These are phyloP conservation scores for Pichia sporocuriosa DNA, from an alignment of 805 yeast genomes.

Conservation along the genomic window DNA sequence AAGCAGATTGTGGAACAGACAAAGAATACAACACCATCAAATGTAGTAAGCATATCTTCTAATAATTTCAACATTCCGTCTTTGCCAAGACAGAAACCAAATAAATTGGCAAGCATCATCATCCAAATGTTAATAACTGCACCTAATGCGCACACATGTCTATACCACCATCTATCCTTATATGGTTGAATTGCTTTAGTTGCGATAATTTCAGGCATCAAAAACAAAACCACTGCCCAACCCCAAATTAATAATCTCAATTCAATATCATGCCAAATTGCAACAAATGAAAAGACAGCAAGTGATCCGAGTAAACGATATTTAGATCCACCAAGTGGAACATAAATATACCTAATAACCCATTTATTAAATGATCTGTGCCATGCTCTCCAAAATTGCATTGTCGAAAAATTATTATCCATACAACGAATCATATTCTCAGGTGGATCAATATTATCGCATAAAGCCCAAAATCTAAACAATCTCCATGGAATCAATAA, in stretches of 20 bases:
- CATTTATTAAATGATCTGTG: conserved; percentile 90
- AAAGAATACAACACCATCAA: conserved; percentile 59
- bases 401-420: conserved; percentile 86
- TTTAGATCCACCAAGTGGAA: conserved; percentile 82
- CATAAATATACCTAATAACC: conserved; percentile 81
- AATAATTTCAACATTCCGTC: conserved; percentile 73
- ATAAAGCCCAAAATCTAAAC: conserved; percentile 84
- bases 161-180: conserved; percentile 52
- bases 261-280: conserved; percentile 97
- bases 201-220: conserved; percentile 77
- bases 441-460: conserved; percentile 95
- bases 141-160: conserved; percentile 80
- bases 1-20: conserved; percentile 54
- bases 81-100: conserved; percentile 89
- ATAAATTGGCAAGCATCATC: conserved; percentile 95
- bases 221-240: conserved; percentile 82
- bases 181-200: conserved; percentile 36
- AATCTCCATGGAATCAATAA: conserved; percentile 92
- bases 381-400: conserved; percentile 99
- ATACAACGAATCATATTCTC: conserved; percentile 97
- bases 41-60: conserved; percentile 64
- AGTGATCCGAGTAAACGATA: conserved; percentile 70
- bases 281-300: conserved; percentile 90
- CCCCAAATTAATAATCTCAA: conserved; percentile 88
- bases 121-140: conserved; percentile 89